These are phyloP conservation scores for Davidsoniella eucalypti DNA, from an alignment of 2,329 filamentous ascomycete genomes.

Conservation along the genomic window DNA sequence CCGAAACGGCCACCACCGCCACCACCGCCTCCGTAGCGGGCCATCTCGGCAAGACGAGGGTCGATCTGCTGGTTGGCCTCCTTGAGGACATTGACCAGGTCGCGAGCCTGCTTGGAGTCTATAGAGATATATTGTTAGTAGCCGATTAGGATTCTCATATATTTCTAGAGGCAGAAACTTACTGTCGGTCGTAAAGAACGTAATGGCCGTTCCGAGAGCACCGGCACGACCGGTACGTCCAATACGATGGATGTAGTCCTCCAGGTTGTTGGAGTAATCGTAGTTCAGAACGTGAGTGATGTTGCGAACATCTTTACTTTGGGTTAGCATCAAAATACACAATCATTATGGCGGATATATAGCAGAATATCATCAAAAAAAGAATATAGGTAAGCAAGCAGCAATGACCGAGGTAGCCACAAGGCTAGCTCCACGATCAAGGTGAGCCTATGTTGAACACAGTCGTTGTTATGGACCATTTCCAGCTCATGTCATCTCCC, in stretches of 20 bases:
- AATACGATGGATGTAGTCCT: conserved; percentile 96
- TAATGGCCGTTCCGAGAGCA: conserved; percentile 89
- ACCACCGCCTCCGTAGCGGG: conserved; percentile 73
- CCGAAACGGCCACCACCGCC: conserved; percentile 63
- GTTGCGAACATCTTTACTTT: conserved; percentile 88
- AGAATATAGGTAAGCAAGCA: conserved; percentile 63
- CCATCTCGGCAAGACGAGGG: conserved; percentile 90
- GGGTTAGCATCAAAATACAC: conserved; percentile 30
- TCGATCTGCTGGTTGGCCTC: conserved; percentile 98
- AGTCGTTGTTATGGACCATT: neutral
- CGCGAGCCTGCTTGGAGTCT: conserved; percentile 92
- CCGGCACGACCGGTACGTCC: conserved; percentile 93
- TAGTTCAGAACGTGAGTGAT: conserved; percentile 99
- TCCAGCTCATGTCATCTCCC: conserved; percentile 3
- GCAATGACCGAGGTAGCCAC: conserved; percentile 17
- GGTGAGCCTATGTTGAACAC: neutral
- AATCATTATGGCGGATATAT: neutral
- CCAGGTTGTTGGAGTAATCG: conserved; percentile 98
- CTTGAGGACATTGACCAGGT: conserved; percentile 79
- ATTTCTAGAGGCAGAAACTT: conserved; percentile 29
- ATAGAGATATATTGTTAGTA: conserved; percentile 21
- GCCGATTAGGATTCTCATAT: neutral
- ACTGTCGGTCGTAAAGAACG: conserved; percentile 99
- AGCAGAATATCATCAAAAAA: neutral
- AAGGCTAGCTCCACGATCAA: neutral